Percentiles rank a stretch among this genome's conserved stretches.
Evolutionary conservation across 345 rosid genomes (phyloP).

Genomic region (Trapa incisa): DNA sequence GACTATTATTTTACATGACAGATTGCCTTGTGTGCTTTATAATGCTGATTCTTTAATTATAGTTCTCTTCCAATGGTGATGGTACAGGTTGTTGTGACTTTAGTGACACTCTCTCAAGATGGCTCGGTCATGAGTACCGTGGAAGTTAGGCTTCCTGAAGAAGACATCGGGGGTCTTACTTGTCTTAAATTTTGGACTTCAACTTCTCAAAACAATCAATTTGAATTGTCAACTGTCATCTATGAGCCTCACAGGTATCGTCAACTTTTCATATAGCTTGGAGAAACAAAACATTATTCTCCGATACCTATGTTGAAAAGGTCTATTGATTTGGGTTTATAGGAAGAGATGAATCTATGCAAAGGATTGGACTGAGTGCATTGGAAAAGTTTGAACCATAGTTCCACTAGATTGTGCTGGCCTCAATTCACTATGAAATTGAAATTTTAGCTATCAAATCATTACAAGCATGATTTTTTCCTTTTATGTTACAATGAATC

Average conservation of each 20-base stretch:
- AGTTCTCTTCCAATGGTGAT: not conserved
- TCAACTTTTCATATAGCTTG: not conserved
- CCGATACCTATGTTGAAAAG: not conserved
- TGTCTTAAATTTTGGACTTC: constrained; percentile 80
- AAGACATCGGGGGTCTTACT: constrained; percentile 72
- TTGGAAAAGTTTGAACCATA: not conserved
- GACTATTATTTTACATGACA: not conserved
- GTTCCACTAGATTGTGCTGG: not conserved
- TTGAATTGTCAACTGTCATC: constrained; percentile 66
- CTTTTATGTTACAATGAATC: not conserved
- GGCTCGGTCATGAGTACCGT: constrained; percentile 73
- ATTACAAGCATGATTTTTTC: not conserved
- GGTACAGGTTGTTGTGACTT: constrained; percentile 56
- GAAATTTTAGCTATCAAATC: not conserved
- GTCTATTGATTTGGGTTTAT: not conserved
- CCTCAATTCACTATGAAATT: not conserved
- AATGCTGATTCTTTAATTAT: not conserved
- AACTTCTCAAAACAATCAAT: constrained; percentile 39
- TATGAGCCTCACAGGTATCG: constrained; percentile 88
- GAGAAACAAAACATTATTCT: not conserved
- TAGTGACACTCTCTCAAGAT: constrained; percentile 67
- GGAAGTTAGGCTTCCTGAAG: constrained; percentile 82
- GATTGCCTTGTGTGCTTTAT: not conserved
- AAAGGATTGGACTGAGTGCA: not conserved
- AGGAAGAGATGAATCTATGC: not conserved